Evolutionary conservation across 345 rosid species (phyloP), one percentile per base, ranked within the genome.

Genomic region (Camelina laxa): DNA sequence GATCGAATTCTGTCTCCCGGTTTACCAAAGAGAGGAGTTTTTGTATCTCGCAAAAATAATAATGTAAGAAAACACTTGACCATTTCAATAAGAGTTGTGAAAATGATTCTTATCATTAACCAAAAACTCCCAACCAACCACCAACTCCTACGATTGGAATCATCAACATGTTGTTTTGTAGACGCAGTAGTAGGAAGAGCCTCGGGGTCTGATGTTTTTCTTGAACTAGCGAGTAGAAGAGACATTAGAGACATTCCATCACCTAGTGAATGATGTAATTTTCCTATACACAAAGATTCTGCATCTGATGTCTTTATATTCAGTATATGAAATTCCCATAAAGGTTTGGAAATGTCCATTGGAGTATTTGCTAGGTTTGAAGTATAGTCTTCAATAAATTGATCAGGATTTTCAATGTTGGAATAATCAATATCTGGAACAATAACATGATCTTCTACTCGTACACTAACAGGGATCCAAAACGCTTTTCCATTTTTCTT

Each of bases 281-380:
- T 60, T 5, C 81, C 67, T 41, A 88, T 57, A 17, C 56, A 64
- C 0, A 79, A 13, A 0, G 94, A 82, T 75, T 87, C 85, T 21
- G 96, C 91, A 22, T 87, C 10, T 38, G 41, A 38, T 10, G 41
- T 38, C 41, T 38, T 38, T 38, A 38, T 38, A 2, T 38, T 38
- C 4, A 88, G 83, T 48, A 92, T 11, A 76, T 90, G 98, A 16
- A 92, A 55, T 63, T 92, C 95, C 95, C 98, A 92, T n/a, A 88
- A 65, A 7, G 95, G 98, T 48, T 72, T 85, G 2, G 92, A 82
- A 53, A 58, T 13, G 72, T 90, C 88, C 70, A 92, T 20, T 6
- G 91, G 85, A 12, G 65, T 65, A 47, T 75, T 82, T n/a, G 90
- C 83, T 17, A 88, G 72, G 67, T 84, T 73, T 1, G 96, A 84